Evolutionary conservation across 495 filamentous ascomycete genomes (phyloP), one percentile per base, ranked within the genome.

Genomic region (Oleoguttula mirabilis): DNA sequence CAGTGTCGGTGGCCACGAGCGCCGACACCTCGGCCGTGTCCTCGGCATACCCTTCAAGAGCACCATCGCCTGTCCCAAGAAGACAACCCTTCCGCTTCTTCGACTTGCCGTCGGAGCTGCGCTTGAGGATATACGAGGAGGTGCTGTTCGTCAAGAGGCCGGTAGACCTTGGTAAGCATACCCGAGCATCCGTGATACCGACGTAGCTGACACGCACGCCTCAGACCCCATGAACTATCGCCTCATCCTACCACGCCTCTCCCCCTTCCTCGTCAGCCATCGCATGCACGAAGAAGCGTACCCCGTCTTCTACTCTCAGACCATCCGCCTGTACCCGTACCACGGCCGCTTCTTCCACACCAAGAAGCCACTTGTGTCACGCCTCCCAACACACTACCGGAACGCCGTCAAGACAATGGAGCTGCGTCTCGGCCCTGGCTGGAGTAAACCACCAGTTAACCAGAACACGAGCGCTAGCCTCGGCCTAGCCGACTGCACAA

Each of bases 371-470:
- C 66, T 83, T 2, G 64, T 82, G 15, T 72, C 79, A 6, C 75
- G 79, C 19, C 66, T 87, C 45, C 75, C 77, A 12, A 56, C 69
- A 12, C 68, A 66, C 17, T 84, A 88, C 65, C 77, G 80, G 28
- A 59, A 67, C 5, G 71, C 65, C 16, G 65, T 94, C 38, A 76
- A 69, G 3, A 75, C 74, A 1, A 66, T 90, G 34, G 82, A 92
- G 52, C 60, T 92, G 46, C 77, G 85, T 8, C 62, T 94, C 1
- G 85, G 85, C 0, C 83, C 83, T 0, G 84, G 83, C 37, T 94
- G 81, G 80, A 81, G 66, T 12, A 68, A 69, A 34, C 84, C 85
- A 2, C 85, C 84, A 1, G 62, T 65, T 10, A 73, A 76, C 33
- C 90, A 84, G 84, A 68, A 70, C 2, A 77, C 48, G 57, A 68